A percentile compares a stretch with the other conserved stretches of the same genome.
phyloP scores from a whole-genome alignment of 2,329 filamentous ascomycete genomes.

The Neopestalotiopsis rosae region DNA sequence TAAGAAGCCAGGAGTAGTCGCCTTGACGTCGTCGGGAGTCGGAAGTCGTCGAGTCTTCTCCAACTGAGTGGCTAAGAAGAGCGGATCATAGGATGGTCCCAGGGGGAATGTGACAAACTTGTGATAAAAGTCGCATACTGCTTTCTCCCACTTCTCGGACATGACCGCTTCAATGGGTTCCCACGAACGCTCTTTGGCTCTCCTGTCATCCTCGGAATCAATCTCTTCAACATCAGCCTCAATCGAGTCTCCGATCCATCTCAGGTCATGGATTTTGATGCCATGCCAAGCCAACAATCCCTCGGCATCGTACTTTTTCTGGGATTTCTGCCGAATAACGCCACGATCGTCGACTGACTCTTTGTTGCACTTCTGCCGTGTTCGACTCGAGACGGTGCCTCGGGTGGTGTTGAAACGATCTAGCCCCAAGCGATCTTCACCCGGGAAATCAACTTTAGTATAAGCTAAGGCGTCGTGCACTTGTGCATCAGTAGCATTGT shows the following conservation, averaged over 20 bases:
- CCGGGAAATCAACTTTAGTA: constrained; percentile 3
- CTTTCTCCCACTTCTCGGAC: neutral
- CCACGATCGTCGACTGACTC: neutral
- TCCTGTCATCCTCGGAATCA: no score
- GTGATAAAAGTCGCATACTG: no score
- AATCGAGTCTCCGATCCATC: neutral
- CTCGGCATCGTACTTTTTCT: constrained; percentile 7
- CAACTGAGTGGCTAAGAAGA: neutral
- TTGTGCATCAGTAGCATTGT: neutral
- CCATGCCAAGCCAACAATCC: neutral
- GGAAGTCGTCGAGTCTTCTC: neutral
- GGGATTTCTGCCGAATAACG: neutral
- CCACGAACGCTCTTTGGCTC: neutral
- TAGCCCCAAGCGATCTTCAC: constrained; percentile 8
- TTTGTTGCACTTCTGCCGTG: constrained; percentile 1
- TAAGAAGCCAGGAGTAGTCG: neutral
- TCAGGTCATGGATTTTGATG: neutral
- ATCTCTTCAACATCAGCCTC: neutral
- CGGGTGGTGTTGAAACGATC: neutral
- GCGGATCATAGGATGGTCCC: no score
- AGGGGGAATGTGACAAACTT: no score
- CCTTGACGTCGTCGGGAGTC: neutral
- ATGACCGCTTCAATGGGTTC: neutral
- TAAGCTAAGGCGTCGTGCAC: neutral
- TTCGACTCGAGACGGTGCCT: constrained; percentile 3